Conservation (phyloP, 768 basidiomycete genomes). For the Guyanaporus albipodus region DNA sequence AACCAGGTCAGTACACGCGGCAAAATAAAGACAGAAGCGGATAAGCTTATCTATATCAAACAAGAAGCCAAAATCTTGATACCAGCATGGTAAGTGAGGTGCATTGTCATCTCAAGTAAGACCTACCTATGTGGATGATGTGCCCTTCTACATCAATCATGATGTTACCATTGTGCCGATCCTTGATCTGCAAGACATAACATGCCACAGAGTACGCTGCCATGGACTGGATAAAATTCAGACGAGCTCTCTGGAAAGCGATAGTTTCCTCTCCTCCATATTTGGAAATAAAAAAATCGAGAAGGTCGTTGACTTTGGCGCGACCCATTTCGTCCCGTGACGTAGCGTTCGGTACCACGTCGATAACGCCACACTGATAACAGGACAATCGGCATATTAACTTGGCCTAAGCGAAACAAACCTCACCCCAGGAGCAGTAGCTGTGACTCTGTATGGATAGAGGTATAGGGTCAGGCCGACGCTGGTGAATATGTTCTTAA, state of each 20-base stretch:
- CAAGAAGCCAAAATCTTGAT: slow-evolving; percentile 88
- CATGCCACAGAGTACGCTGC: slow-evolving; percentile 98
- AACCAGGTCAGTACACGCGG: slow-evolving; percentile 27
- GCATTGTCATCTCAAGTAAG: background rate
- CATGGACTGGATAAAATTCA: slow-evolving; percentile 99
- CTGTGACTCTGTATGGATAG: slow-evolving; percentile 95
- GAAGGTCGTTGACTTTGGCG: slow-evolving; percentile 94
- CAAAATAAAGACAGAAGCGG: slow-evolving; percentile 6
- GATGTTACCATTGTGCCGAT: slow-evolving; percentile 98
- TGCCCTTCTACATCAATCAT: slow-evolving; percentile 99
- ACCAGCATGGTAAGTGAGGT: slow-evolving; percentile 7
- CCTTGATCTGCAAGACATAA: slow-evolving; percentile 98
- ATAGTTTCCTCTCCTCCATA: slow-evolving; percentile 89
- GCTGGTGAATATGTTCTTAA: slow-evolving; percentile 93
- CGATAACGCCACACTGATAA: slow-evolving; percentile 92
- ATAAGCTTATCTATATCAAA: slow-evolving; percentile 96
- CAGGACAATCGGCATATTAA: background rate
- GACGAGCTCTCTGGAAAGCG: slow-evolving; percentile 86
- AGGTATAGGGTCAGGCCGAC: slow-evolving; percentile 89
- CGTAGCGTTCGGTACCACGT: slow-evolving; percentile 96
- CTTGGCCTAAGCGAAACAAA: background rate
- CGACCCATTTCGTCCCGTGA: slow-evolving; percentile 99
- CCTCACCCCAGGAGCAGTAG: slow-evolving; percentile 91
- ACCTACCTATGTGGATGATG: slow-evolving; percentile 89
- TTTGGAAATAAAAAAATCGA: slow-evolving; percentile 90